Evolutionary conservation across 2,329 filamentous ascomycete species (phyloP).

Genomic region (Pseudocercospora crystallina): DNA sequence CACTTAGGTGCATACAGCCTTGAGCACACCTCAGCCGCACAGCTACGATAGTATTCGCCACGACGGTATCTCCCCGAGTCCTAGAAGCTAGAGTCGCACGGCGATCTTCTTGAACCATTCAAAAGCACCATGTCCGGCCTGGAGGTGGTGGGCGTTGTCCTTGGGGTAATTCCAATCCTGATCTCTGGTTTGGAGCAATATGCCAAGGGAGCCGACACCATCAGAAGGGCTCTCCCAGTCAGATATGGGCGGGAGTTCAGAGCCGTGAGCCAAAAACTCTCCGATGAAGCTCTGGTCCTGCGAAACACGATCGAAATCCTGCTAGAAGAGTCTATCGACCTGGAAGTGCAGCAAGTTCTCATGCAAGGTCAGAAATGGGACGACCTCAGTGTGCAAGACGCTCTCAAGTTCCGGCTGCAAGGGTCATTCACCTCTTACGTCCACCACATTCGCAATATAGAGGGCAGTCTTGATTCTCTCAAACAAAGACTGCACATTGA

Average conservation of each 20-base stretch:
- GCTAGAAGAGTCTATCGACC: constrained; percentile 25
- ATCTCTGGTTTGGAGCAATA: constrained; percentile 36
- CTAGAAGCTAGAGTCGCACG: too few species aligned
- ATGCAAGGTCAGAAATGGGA: constrained; percentile 26
- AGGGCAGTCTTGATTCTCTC: not conserved
- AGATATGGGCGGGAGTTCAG: constrained; percentile 29
- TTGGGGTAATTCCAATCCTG: constrained; percentile 34
- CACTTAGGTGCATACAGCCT: too few species aligned
- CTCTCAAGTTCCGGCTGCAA: constrained; percentile 6
- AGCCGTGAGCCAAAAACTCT: constrained; percentile 25
- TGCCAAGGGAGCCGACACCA: constrained; percentile 32
- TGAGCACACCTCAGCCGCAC: too few species aligned
- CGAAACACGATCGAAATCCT: constrained; percentile 32
- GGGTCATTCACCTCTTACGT: constrained; percentile 6
- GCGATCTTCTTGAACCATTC: too few species aligned
- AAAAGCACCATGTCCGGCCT: constrained; percentile 31
- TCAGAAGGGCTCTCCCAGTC: constrained; percentile 19
- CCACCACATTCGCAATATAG: not conserved
- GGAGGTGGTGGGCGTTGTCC: constrained; percentile 33
- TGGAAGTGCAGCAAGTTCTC: constrained; percentile 26
- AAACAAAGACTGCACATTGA: constrained; percentile 12
- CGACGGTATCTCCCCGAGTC: too few species aligned
- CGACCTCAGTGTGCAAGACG: not conserved
- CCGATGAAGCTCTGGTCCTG: constrained; percentile 29
- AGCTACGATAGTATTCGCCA: too few species aligned